A percentile compares a stretch with the other conserved stretches of the same genome.
phyloP scores from a whole-genome alignment of 1,284 basidiomycete genomes.

The Athelia psychrophila region DNA sequence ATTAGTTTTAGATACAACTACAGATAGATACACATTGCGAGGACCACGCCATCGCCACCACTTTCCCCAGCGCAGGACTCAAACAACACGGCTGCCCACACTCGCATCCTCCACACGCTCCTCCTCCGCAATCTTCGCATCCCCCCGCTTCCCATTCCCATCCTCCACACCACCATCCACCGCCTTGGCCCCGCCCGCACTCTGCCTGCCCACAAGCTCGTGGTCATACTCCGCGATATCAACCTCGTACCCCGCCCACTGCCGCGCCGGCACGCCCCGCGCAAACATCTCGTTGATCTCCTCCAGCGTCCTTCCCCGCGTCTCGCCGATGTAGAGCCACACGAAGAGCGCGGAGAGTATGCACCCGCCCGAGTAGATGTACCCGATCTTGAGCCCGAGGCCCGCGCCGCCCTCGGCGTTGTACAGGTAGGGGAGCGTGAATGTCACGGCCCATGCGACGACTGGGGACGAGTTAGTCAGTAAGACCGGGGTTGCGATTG shows the following conservation, averaged over 20 bases:
- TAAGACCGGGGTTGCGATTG: too few species aligned
- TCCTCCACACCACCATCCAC: too few species aligned
- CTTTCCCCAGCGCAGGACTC: too few species aligned
- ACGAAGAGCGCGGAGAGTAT: neutral
- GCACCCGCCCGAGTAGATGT: neutral
- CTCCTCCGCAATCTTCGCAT: too few species aligned
- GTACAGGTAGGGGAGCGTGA: constrained; percentile 11
- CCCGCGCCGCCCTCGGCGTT: constrained; percentile 5
- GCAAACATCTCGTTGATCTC: neutral
- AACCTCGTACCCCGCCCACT: neutral
- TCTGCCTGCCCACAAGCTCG: too few species aligned
- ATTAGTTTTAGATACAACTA: too few species aligned
- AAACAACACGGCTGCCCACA: too few species aligned
- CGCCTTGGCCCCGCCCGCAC: too few species aligned
- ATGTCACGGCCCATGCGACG: constrained; percentile 9
- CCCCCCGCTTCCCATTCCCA: too few species aligned
- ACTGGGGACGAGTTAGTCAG: neutral
- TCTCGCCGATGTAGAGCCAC: constrained; percentile 1
- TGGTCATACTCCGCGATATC: neutral
- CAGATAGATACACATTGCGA: too few species aligned
- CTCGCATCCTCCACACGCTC: too few species aligned
- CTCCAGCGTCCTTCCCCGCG: neutral
- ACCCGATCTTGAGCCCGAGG: constrained; percentile 1
- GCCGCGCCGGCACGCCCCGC: neutral
- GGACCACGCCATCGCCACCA: too few species aligned